A percentile compares a stretch with the other conserved stretches of the same genome.
Conservation (phyloP, 257 asterid genomes). For the Salvia splendens region DNA sequence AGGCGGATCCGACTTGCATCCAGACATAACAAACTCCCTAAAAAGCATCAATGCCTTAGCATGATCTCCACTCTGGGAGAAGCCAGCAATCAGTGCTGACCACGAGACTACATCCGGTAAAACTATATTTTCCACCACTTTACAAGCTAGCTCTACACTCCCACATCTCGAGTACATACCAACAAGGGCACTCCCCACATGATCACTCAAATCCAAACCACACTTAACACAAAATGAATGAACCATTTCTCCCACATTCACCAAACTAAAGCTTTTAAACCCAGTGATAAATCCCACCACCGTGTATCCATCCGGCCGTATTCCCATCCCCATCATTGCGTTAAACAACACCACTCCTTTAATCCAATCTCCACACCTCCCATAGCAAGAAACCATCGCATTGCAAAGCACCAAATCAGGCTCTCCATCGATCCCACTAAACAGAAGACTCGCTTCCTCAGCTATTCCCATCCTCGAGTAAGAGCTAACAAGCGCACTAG, state of each 20-base stretch:
- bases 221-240: slow-evolving; percentile 61
- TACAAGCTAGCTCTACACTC: slow-evolving; percentile 50
- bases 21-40: slow-evolving; percentile 42
- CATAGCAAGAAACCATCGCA: slow-evolving; percentile 67
- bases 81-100: slow-evolving; percentile 73
- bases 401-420: slow-evolving; percentile 88
- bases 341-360: slow-evolving; percentile 49
- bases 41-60: slow-evolving; percentile 52
- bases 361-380: slow-evolving; percentile 47
- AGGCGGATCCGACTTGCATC: slow-evolving; percentile 47
- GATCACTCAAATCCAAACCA: slow-evolving; percentile 56
- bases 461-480: slow-evolving; percentile 65
- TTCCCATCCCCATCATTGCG: slow-evolving; percentile 51
- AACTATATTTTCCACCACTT: slow-evolving; percentile 42
- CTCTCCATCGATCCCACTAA: slow-evolving; percentile 39
- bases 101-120: slow-evolving; percentile 79
- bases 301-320: slow-evolving; percentile 67
- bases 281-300: slow-evolving; percentile 59
- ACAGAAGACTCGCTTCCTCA: slow-evolving; percentile 52
- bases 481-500: slow-evolving; percentile 66
- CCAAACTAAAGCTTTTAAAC: slow-evolving; percentile 22
- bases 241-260: slow-evolving; percentile 47
- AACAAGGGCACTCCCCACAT: slow-evolving; percentile 64
- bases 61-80: slow-evolving; percentile 50
- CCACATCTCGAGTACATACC: slow-evolving; percentile 61